phyloP scores from a whole-genome alignment of 2,329 filamentous ascomycete species.

The Ascochyta clinopodiicola region DNA sequence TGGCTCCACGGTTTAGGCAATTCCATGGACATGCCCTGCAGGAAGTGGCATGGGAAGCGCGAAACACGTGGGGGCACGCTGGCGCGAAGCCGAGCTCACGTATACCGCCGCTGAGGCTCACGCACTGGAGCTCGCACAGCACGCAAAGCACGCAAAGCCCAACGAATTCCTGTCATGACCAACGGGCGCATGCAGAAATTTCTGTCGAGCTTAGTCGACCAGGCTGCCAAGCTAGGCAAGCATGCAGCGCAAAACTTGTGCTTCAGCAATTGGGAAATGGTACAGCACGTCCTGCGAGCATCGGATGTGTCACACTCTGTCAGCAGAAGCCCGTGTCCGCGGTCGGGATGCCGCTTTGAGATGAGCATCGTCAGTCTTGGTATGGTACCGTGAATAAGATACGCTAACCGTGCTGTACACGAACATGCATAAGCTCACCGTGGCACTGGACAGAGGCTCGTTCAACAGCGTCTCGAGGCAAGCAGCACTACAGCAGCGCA shows the following conservation, averaged over 20 bases:
- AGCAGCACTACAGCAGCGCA: background rate
- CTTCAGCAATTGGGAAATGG: constrained; percentile 8
- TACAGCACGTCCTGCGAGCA: constrained; percentile 12
- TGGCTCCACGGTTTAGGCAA: constrained; percentile 12
- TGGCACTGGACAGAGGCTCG: constrained; percentile 1
- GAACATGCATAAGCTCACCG: constrained; percentile 15
- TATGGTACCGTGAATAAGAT: constrained; percentile 14
- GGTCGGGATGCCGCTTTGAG: constrained; percentile 37
- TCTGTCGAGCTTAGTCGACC: constrained; percentile 9
- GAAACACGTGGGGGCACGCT: constrained; percentile 34
- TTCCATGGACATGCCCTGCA: constrained; percentile 10
- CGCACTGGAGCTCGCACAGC: background rate
- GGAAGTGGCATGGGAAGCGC: constrained; percentile 14
- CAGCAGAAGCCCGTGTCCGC: constrained; percentile 27
- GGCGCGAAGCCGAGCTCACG: background rate
- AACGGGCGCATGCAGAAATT: constrained; percentile 1
- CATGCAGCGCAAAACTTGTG: constrained; percentile 22
- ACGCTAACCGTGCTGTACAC: constrained; percentile 13
- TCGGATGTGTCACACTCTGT: constrained; percentile 34
- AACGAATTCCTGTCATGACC: background rate
- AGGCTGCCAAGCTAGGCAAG: constrained; percentile 23
- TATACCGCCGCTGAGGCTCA: background rate
- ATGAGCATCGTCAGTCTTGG: constrained; percentile 24
- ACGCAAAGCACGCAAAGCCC: background rate
- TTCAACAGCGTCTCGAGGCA: constrained; percentile 7